A percentile compares a stretch with the other conserved stretches of the same genome.
These are phyloP conservation scores for Coniochaeta sp. DNA, from an alignment of 2,329 filamentous ascomycete genomes.

Conservation along the genomic window DNA sequence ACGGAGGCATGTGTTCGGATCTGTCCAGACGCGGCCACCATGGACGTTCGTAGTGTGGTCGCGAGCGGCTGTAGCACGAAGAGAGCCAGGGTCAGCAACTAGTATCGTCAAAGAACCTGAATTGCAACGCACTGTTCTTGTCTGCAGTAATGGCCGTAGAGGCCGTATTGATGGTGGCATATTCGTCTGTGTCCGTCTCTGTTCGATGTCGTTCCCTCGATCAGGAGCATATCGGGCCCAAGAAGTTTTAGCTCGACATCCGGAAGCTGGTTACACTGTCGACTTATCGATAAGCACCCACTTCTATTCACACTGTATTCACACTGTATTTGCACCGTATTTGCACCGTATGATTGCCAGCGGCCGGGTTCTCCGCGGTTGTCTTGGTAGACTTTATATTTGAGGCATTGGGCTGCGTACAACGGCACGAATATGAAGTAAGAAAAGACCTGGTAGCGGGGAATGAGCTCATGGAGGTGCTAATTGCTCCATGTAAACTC, in stretches of 20 bases:
- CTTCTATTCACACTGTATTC: background rate
- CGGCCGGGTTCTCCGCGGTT: too few relatives aligned
- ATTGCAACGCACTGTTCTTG: constrained; percentile 18
- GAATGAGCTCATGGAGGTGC: too few relatives aligned
- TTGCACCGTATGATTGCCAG: too few relatives aligned
- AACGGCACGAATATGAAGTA: too few relatives aligned
- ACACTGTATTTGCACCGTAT: background rate
- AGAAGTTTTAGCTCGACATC: constrained; percentile 8
- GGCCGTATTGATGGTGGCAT: constrained; percentile 27
- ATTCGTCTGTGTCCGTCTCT: constrained; percentile 21
- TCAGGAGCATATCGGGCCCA: constrained; percentile 1
- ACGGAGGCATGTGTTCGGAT: constrained; percentile 15
- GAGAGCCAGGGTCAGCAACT: background rate
- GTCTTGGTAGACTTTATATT: too few relatives aligned
- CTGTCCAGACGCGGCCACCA: constrained; percentile 10
- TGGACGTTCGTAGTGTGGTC: constrained; percentile 9
- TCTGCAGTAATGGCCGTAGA: constrained; percentile 20
- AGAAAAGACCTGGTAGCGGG: too few relatives aligned
- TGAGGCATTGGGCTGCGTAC: too few relatives aligned
- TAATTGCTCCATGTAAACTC: too few relatives aligned
- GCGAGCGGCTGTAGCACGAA: constrained; percentile 13
- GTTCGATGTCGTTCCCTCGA: constrained; percentile 4
- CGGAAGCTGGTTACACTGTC: constrained; percentile 2
- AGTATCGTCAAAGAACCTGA: background rate
- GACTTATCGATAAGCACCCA: background rate